A percentile compares a stretch with the other conserved stretches of the same genome.
phyloP scores from a whole-genome alignment of 768 basidiomycete genomes.

The Trametes meyenii region DNA sequence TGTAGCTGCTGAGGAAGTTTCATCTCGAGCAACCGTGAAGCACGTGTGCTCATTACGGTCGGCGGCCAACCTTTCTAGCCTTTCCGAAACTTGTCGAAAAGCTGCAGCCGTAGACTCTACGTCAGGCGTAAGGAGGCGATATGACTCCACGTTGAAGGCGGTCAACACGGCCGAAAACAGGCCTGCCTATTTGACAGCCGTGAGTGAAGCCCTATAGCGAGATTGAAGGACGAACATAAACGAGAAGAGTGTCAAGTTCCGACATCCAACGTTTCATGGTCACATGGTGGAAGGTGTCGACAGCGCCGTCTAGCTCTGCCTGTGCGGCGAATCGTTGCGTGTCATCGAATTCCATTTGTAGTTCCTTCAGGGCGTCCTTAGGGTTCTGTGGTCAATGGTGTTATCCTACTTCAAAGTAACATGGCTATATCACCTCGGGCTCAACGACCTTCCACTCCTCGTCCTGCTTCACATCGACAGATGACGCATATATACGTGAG shows the following conservation, averaged over 20 bases:
- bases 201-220: neutral
- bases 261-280: neutral
- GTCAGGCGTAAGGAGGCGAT: slow-evolving; percentile 13
- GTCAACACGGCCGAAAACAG: slow-evolving; percentile 32
- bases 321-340: neutral
- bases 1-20: neutral
- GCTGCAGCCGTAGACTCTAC: neutral
- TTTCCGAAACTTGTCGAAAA: slow-evolving; percentile 10
- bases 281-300: neutral
- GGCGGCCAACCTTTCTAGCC: neutral
- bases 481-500: neutral
- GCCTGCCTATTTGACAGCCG: slow-evolving; percentile 20
- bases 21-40: neutral
- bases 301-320: neutral
- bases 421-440: neutral
- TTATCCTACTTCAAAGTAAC: neutral
- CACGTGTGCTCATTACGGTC: neutral
- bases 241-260: neutral
- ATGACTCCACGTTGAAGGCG: slow-evolving; percentile 27
- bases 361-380: neutral
- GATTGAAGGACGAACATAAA: neutral
- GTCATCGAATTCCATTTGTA: neutral
- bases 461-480: neutral
- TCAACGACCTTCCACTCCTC: neutral
- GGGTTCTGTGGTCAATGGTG: neutral